Conservation (phyloP, 2,329 filamentous ascomycete species). For the Rhexocercosporidium sp. region DNA sequence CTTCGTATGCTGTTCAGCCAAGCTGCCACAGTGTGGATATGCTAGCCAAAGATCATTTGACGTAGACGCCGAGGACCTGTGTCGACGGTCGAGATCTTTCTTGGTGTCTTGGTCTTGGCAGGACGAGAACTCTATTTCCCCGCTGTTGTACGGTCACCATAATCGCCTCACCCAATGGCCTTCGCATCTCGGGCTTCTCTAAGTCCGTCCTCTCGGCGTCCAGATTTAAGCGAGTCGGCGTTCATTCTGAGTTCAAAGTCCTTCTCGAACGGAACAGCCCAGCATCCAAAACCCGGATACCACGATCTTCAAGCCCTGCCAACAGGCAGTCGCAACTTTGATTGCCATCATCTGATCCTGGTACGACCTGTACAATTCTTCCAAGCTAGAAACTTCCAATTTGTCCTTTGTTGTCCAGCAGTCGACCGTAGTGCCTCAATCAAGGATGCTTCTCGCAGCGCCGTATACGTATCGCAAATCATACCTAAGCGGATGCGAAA, state of each 20-base stretch:
- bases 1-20: too few relatives aligned
- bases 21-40: background rate
- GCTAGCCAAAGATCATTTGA: background rate
- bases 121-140: background rate
- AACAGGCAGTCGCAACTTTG: background rate
- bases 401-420: background rate
- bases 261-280: background rate
- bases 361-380: background rate
- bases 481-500: background rate
- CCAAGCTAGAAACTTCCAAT: background rate
- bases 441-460: background rate
- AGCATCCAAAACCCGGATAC: background rate
- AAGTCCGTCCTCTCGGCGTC: constrained; percentile 1
- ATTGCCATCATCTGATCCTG: background rate
- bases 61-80: background rate
- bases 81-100: too few relatives aligned
- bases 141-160: background rate
- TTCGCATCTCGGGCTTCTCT: background rate
- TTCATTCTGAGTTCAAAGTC: background rate
- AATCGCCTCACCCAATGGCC: background rate
- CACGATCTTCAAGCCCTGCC: background rate
- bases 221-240: constrained; percentile 1
- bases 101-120: background rate
- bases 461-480: constrained; percentile 1
- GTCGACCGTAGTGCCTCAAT: constrained; percentile 4